Evolutionary conservation across 208 protist genomes (phyloP), one percentile per base, ranked within the genome.

Genomic region (Leishmania lainsoni): DNA sequence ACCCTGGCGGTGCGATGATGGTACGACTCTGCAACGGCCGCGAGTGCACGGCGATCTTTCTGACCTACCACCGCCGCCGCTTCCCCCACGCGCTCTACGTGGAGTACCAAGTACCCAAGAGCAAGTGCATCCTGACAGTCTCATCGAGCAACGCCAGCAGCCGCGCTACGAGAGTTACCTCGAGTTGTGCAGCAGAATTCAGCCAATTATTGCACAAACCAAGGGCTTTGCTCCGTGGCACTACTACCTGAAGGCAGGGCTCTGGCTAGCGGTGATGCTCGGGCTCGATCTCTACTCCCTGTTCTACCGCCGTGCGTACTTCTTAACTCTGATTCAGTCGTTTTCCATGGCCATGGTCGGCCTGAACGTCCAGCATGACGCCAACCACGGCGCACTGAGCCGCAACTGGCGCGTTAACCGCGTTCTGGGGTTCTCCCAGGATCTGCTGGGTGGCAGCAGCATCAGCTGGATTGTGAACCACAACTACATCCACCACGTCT

Each of bases 331-430:
- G 17, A 29, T 96, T 71, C 89, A 93, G 84, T 96, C 92, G 6
- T 54, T 96, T 29, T 87, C 89, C 20, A 94, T 94, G 91, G 92
- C 92, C 22, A 91, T 94, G 88, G 84, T 96, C n/a, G 92, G 91
- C 3, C 84, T 96, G 16, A 96, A 96, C 82, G 91, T 96, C 45
- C 92, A 96, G 75, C 92, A 96, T 81, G 92, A 96, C 81, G 92
- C 91, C 51, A 96, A 96, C 85, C 92, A 96, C 86, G 92, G 92
- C 16, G 90, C 92, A 4, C 54, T 92, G 48, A 92, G 86, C 82
- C 68, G 65, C 29, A 81, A 93, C 84, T 90, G 89, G 85, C 83
- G 81, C 61, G 54, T 96, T 29, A 96, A 96, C 81, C 87, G 88
- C 48, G 56, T 89, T 32, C 75, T 96, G 68, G 92, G 92, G 0